Percentiles rank a stretch among this genome's conserved stretches.
These are phyloP conservation scores for Podaxis pistillaris DNA, from an alignment of 768 basidiomycete species.

Conservation along the genomic window DNA sequence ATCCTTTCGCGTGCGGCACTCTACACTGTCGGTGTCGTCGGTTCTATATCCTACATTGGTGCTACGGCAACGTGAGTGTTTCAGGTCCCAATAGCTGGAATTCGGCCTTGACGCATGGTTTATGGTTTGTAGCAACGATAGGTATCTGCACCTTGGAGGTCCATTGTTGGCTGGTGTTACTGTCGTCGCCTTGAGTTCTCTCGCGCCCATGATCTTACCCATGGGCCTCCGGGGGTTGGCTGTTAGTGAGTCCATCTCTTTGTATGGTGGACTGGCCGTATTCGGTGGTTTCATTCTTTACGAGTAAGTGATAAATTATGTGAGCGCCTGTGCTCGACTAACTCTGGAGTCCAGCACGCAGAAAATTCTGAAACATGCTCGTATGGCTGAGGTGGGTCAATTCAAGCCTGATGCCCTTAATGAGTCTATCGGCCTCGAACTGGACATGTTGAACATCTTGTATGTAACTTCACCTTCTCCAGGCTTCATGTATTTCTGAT, in stretches of 20 bases:
- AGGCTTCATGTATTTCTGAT: constrained; percentile 1
- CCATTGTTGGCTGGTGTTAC: constrained; percentile 87
- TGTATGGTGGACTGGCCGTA: constrained; percentile 88
- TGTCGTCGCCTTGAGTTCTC: constrained; percentile 80
- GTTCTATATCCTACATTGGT: constrained; percentile 82
- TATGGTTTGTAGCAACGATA: constrained; percentile 54
- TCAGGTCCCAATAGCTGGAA: not conserved
- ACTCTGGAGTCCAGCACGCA: constrained; percentile 57
- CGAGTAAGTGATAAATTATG: constrained; percentile 50
- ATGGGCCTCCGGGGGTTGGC: constrained; percentile 77
- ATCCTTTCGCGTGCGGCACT: constrained; percentile 84
- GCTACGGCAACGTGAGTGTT: constrained; percentile 70
- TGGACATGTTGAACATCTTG: constrained; percentile 93
- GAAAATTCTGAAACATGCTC: constrained; percentile 77
- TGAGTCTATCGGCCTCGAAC: constrained; percentile 75
- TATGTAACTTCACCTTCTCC: constrained; percentile 29
- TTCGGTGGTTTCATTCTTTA: constrained; percentile 86
- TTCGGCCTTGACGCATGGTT: not conserved
- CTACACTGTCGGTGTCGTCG: constrained; percentile 86
- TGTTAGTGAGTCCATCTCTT: constrained; percentile 70
- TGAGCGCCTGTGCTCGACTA: not conserved
- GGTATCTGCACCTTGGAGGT: constrained; percentile 83
- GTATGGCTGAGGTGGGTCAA: constrained; percentile 65
- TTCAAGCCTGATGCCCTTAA: constrained; percentile 73
- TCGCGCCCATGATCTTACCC: constrained; percentile 89